Evolutionary conservation across 2,329 filamentous ascomycete genomes (phyloP), one percentile per base, ranked within the genome.

Genomic region (Aureobasidium pullulans): DNA sequence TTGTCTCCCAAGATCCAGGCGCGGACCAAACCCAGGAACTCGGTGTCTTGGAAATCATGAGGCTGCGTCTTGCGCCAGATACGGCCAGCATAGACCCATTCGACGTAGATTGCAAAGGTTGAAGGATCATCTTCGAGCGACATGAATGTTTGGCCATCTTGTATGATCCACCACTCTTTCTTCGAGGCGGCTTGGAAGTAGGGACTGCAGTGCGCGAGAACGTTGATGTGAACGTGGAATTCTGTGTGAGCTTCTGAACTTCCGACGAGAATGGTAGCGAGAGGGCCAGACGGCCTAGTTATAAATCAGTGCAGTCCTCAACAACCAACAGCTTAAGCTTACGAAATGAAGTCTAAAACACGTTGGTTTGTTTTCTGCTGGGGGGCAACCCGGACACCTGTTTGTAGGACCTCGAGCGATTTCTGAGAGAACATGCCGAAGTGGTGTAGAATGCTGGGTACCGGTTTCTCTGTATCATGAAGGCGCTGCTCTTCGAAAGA

Each of bases 1-100:
- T 63, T 57, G 3, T 62, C 60, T 5, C 65, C 69, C 0, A 72
- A 58, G 11, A 66, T 31, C 60, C 69, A 70, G n/a, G 63, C 48
- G 4, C 62, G 50, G 2, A 61, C 61, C 0, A 70, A 61, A 2
- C 54, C n/a, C 6, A 46, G 49, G 16, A 46, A 39, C 5, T 61
- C 50, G 9, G 31, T n/a, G 15, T 62, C 58, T 6, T 57, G 9
- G 19, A n/a, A 23, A 1, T 15, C 2, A 29, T 15, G 15, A 8
- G n/a, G 11, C 3, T 8, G 3, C 16, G 1, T n/a, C 6, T 4
- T 11, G 16, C 19, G 19, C 19, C 19, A 23, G 8, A 58, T 42
- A 7, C 8, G 36, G 11, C 56, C 56, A 6, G 44, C 49, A 59
- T 70, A 68, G 1, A 70, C 60, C 57, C 62, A 69, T 7, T 62